Evolutionary conservation across 2,329 filamentous ascomycete genomes (phyloP).

Genomic region (Hysterium pulicare): DNA sequence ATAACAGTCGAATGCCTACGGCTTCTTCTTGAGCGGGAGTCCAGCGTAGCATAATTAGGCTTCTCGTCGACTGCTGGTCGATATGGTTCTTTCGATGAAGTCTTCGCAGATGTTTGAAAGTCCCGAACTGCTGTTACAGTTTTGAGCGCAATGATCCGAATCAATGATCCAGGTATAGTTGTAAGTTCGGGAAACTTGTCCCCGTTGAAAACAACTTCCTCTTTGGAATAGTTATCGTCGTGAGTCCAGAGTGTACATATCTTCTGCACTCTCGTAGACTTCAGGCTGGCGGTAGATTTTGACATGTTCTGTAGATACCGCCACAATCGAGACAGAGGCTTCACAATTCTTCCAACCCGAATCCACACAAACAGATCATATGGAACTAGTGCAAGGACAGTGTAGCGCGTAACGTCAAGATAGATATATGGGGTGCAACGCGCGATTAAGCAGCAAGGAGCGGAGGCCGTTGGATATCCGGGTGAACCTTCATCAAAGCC

Average conservation of each 20-base stretch:
- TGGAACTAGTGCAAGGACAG: too few relatives aligned
- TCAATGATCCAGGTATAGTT: slow-evolving; percentile 64
- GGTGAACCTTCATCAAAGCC: too few relatives aligned
- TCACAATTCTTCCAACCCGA: too few relatives aligned
- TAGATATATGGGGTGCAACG: too few relatives aligned
- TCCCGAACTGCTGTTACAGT: slow-evolving; percentile 47
- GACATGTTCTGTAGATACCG: too few relatives aligned
- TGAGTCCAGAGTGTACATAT: slow-evolving; percentile 55
- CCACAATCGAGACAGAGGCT: too few relatives aligned
- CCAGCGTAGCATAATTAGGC: slow-evolving; percentile 12
- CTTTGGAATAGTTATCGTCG: slow-evolving; percentile 72
- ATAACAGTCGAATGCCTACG: slow-evolving; percentile 28
- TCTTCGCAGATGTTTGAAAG: slow-evolving; percentile 40
- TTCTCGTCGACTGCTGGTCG: slow-evolving; percentile 25
- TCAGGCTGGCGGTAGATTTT: slow-evolving; percentile 21
- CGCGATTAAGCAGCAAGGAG: too few relatives aligned
- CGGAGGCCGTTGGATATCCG: too few relatives aligned
- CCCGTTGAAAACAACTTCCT: slow-evolving; percentile 77
- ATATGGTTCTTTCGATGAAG: slow-evolving; percentile 19
- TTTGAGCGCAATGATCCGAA: slow-evolving; percentile 66
- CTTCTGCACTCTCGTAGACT: slow-evolving; percentile 34
- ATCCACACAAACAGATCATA: too few relatives aligned
- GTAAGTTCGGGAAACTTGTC: slow-evolving; percentile 63
- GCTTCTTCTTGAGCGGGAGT: slow-evolving; percentile 17
- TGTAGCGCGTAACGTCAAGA: too few relatives aligned